Evolutionary conservation across 2,329 filamentous ascomycete genomes (phyloP), one percentile per base, ranked within the genome.

Genomic region (Aspergillus nomiae): DNA sequence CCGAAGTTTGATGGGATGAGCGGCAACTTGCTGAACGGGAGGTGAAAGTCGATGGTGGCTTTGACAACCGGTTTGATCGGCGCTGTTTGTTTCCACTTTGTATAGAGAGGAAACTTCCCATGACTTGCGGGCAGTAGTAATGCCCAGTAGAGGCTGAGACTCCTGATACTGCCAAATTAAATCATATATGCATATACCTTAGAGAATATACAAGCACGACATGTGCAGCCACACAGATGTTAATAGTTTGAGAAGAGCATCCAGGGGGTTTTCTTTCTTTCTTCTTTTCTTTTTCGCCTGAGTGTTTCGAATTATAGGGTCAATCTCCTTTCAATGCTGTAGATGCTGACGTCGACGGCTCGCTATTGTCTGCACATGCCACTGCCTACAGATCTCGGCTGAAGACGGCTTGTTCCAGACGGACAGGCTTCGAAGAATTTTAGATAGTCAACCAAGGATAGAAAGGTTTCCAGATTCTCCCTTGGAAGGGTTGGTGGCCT

Each of bases 21-120:
- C 59, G 67, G 26, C 66, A 56, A 32, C 57, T 64, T 21, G 58
- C 45, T 28, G 62, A 56, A 56, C 51, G 61, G 24, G 69, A 51
- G 12, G 57, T 61, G 30, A 69, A 63, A 51, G 70, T 76, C 14
- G 72, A 72, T n/a, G 72, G 68, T 34, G 76, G 74, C 54, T 78
- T 79, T 45, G 77, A 77, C 41, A 78, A 67, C 60, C 76, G 75
- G 57, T 77, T 78, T 32, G 72, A 70, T 59, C 69, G 73, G 61
- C 72, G 72, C 50, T 70, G 71, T 59, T 77, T 74, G 58, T 73
- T 69, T 68, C 69, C 74, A 59, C 65, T 71, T 64, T 68, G 68
- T 54, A 69, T 71, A 38, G 77, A 79, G 58, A 74, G 72, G 24
- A 68, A 70, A 66, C 74, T 77, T 66, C 77, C 77, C 77, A 79